phyloP scores from a whole-genome alignment of 139 green algal genomes.

The Coccomyxa sp. region DNA sequence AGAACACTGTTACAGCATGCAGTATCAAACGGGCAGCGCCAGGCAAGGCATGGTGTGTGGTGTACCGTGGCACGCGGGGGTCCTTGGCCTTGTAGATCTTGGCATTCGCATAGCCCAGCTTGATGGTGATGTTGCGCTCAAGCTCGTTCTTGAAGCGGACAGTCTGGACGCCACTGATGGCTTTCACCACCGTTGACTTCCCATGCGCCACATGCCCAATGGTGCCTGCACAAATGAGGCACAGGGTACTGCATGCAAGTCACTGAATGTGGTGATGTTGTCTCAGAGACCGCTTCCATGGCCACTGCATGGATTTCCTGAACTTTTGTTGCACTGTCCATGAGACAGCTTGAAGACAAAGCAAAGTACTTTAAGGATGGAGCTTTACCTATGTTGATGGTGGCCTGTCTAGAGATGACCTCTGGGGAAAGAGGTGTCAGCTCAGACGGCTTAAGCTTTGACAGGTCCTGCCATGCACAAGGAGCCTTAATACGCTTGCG shows the following conservation, averaged over 20 bases:
- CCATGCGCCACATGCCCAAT: constrained; percentile 99
- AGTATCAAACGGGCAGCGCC: too few species aligned
- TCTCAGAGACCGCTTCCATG: too few species aligned
- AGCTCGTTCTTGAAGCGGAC: constrained; percentile 99
- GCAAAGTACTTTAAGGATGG: background rate
- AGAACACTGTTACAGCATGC: too few species aligned
- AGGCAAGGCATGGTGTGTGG: too few species aligned
- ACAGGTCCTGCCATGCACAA: constrained; percentile 71
- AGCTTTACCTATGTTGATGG: constrained; percentile 94
- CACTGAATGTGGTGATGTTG: background rate
- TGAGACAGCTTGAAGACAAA: too few species aligned
- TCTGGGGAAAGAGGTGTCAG: constrained; percentile 94
- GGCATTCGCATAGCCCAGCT: constrained; percentile 98
- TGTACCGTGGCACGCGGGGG: constrained; percentile 15
- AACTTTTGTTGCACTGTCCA: background rate
- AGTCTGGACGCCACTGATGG: constrained; percentile 98
- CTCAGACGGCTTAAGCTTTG: constrained; percentile 75
- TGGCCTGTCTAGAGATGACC: constrained; percentile 97
- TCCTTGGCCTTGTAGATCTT: constrained; percentile 97
- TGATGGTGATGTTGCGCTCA: constrained; percentile 99
- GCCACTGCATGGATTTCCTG: too few species aligned
- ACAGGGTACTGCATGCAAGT: background rate
- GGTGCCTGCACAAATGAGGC: constrained; percentile 66
- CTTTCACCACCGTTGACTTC: constrained; percentile 99
- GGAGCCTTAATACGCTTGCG: too few species aligned